Conservation (phyloP, 1,284 basidiomycete genomes). For the Ustilago shanxiensis region DNA sequence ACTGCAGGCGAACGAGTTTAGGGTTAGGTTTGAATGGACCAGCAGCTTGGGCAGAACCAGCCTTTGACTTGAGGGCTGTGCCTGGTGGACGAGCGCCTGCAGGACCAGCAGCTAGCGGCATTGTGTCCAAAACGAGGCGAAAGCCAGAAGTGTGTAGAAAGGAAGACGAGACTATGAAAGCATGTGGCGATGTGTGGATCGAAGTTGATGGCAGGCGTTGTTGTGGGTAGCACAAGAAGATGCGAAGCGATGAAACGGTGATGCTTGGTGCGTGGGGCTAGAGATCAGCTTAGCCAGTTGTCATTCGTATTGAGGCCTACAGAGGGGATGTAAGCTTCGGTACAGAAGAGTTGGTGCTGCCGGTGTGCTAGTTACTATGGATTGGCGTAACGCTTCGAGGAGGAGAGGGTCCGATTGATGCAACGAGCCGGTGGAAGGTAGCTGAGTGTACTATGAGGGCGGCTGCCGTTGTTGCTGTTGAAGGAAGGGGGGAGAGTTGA, state of each 20-base stretch:
- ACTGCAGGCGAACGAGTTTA: slow-evolving; percentile 13
- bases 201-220: too few species aligned
- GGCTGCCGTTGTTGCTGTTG: background rate
- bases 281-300: background rate
- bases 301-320: background rate
- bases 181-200: slow-evolving; percentile 15
- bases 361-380: too few species aligned
- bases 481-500: background rate
- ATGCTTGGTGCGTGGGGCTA: too few species aligned
- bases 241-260: too few species aligned
- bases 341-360: too few species aligned
- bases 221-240: too few species aligned
- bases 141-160: background rate
- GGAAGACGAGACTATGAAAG: slow-evolving; percentile 8
- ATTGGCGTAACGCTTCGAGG: too few species aligned
- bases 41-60: slow-evolving; percentile 4
- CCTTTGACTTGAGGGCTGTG: slow-evolving; percentile 6
- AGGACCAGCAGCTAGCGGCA: slow-evolving; percentile 24
- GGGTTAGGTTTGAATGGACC: slow-evolving; percentile 33
- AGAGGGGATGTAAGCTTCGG: background rate
- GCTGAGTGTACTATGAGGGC: background rate
- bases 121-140: slow-evolving; percentile 17
- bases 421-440: background rate
- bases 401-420: too few species aligned
- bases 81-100: slow-evolving; percentile 30